Conservation (phyloP, 1,284 basidiomycete genomes). For the Hortiboletus rubellus region DNA sequence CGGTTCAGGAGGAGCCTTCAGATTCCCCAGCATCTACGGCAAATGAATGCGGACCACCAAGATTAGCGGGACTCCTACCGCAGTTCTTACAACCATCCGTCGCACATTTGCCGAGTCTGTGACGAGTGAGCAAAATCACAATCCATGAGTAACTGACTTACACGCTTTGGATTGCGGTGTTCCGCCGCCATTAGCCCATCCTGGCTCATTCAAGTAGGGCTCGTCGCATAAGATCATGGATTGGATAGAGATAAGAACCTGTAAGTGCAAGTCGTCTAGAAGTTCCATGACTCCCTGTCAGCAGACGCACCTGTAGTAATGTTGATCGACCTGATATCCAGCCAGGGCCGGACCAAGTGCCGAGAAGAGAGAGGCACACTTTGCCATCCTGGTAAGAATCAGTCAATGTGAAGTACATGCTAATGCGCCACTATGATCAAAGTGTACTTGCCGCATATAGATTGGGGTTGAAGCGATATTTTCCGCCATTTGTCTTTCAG, state of each 20-base stretch:
- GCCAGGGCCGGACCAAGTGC: slow-evolving; percentile 89
- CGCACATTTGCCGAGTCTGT: slow-evolving; percentile 84
- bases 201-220: slow-evolving; percentile 88
- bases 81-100: slow-evolving; percentile 84
- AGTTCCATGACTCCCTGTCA: neutral
- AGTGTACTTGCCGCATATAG: slow-evolving; percentile 69
- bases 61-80: slow-evolving; percentile 49
- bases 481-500: slow-evolving; percentile 80
- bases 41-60: slow-evolving; percentile 9
- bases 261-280: slow-evolving; percentile 9
- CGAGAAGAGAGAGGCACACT: slow-evolving; percentile 88
- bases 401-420: slow-evolving; percentile 1
- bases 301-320: slow-evolving; percentile 61
- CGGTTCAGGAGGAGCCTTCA: slow-evolving; percentile 78
- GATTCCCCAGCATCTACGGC: slow-evolving; percentile 77
- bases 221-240: slow-evolving; percentile 91
- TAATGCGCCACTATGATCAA: neutral
- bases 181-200: slow-evolving; percentile 72
- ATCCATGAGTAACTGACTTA: slow-evolving; percentile 38
- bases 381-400: slow-evolving; percentile 68
- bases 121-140: slow-evolving; percentile 6
- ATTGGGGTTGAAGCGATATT: slow-evolving; percentile 89
- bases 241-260: slow-evolving; percentile 91
- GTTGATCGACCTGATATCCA: slow-evolving; percentile 88
- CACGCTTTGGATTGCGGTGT: slow-evolving; percentile 73